These are phyloP conservation scores for Cercospora beticola DNA, from an alignment of 2,329 filamentous ascomycete genomes.

Conservation along the genomic window DNA sequence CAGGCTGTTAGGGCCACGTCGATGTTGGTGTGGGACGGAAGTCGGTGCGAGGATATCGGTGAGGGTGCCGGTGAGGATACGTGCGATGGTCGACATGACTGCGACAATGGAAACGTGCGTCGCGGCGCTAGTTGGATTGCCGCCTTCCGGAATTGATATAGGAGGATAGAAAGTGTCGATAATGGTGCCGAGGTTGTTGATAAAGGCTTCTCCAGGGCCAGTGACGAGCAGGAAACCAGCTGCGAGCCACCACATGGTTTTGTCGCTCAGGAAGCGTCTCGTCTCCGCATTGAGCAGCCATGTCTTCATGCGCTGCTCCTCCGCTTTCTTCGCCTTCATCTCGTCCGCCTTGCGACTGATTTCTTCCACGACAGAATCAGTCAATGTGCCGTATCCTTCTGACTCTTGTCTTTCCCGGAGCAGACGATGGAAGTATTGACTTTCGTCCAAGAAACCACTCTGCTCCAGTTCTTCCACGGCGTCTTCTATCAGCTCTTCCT, in stretches of 20 bases:
- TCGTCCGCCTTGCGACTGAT: slow-evolving; percentile 48
- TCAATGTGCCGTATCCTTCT: slow-evolving; percentile 62
- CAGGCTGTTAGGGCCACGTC: slow-evolving; percentile 49
- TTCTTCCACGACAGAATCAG: slow-evolving; percentile 47
- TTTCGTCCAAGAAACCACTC: slow-evolving; percentile 77
- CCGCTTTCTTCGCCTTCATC: slow-evolving; percentile 49
- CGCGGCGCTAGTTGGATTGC: slow-evolving; percentile 60
- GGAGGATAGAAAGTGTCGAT: slow-evolving; percentile 76
- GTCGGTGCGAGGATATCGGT: slow-evolving; percentile 78
- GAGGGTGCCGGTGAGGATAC: slow-evolving; percentile 83
- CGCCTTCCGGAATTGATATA: slow-evolving; percentile 57
- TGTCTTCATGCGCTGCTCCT: slow-evolving; percentile 72
- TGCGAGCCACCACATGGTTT: slow-evolving; percentile 94
- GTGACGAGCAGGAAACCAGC: slow-evolving; percentile 89
- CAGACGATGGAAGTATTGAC: slow-evolving; percentile 65
- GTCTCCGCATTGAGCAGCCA: slow-evolving; percentile 93
- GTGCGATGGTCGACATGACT: slow-evolving; percentile 83
- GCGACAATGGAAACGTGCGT: slow-evolving; percentile 94
- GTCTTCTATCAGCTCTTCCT: slow-evolving; percentile 83
- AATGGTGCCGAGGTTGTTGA: slow-evolving; percentile 94
- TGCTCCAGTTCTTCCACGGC: slow-evolving; percentile 88
- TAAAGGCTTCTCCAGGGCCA: slow-evolving; percentile 94
- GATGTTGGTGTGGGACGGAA: slow-evolving; percentile 54
- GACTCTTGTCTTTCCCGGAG: slow-evolving; percentile 42
- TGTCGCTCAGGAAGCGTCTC: slow-evolving; percentile 76